phyloP scores from a whole-genome alignment of 345 rosid species.

The Citrus maxima region DNA sequence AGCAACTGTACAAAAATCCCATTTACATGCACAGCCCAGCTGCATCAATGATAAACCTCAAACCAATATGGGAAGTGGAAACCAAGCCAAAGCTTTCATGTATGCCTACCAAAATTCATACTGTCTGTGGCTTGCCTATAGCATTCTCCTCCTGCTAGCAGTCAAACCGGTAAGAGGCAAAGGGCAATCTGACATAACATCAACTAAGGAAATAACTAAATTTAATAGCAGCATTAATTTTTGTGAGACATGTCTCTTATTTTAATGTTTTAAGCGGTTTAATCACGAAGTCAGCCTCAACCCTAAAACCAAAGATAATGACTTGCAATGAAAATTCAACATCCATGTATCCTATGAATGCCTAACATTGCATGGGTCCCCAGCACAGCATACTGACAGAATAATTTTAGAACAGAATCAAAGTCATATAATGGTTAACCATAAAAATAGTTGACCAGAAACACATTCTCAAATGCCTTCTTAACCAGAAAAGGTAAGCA shows the following conservation, averaged over 20 bases:
- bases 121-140: conserved; percentile 20
- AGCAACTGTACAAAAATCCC: conserved; percentile 31
- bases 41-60: conserved; percentile 13
- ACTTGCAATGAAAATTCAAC: background rate
- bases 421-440: no score
- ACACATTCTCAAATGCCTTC: no score
- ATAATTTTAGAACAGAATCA: no score
- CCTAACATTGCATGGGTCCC: background rate
- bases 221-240: background rate
- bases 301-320: background rate
- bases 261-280: background rate
- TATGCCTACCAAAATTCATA: conserved; percentile 17
- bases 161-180: conserved; percentile 3
- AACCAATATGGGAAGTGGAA: background rate
- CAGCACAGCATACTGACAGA: background rate
- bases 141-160: conserved; percentile 43
- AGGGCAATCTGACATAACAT: background rate
- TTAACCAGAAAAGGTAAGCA: no score
- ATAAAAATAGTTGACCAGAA: no score
- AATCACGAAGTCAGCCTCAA: background rate
- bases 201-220: background rate
- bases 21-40: conserved; percentile 11
- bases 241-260: background rate
- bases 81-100: background rate
- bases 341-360: background rate